Conservation (phyloP, 1,284 basidiomycete species). For the Trametes hirsuta region DNA sequence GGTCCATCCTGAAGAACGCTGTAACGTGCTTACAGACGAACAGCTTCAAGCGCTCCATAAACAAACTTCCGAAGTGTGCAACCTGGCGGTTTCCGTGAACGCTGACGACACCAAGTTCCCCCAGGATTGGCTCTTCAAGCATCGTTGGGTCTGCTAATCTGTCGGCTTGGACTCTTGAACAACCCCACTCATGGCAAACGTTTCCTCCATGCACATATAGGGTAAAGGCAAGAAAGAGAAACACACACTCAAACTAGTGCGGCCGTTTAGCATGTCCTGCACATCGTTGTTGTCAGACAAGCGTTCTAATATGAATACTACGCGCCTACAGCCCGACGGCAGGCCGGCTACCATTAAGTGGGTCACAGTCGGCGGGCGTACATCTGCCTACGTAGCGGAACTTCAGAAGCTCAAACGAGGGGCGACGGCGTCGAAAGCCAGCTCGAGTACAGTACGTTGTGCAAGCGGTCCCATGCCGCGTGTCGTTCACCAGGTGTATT, state of each 20-base stretch:
- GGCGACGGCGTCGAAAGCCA: background rate
- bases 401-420: conserved; percentile 52
- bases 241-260: conserved; percentile 55
- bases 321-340: conserved; percentile 62
- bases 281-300: background rate
- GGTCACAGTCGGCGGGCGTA: conserved; percentile 81
- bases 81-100: conserved; percentile 69
- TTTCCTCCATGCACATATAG: background rate
- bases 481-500: background rate
- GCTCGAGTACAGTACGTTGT: background rate
- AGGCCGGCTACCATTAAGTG: conserved; percentile 74
- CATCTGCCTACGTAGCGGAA: conserved; percentile 74
- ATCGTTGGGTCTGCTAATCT: conserved; percentile 59
- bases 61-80: conserved; percentile 62
- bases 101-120: conserved; percentile 79
- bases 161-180: conserved; percentile 8
- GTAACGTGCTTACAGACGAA: conserved; percentile 54
- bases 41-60: conserved; percentile 60
- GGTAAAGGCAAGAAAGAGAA: conserved; percentile 52
- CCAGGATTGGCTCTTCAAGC: conserved; percentile 69
- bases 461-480: background rate
- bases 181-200: background rate
- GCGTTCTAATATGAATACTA: background rate
- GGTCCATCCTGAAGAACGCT: conserved; percentile 77
- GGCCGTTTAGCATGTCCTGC: conserved; percentile 22